A percentile compares a stretch with the other conserved stretches of the same genome.
phyloP scores from a whole-genome alignment of 2,329 filamentous ascomycete species.

The Neofusicoccum umdonicola region DNA sequence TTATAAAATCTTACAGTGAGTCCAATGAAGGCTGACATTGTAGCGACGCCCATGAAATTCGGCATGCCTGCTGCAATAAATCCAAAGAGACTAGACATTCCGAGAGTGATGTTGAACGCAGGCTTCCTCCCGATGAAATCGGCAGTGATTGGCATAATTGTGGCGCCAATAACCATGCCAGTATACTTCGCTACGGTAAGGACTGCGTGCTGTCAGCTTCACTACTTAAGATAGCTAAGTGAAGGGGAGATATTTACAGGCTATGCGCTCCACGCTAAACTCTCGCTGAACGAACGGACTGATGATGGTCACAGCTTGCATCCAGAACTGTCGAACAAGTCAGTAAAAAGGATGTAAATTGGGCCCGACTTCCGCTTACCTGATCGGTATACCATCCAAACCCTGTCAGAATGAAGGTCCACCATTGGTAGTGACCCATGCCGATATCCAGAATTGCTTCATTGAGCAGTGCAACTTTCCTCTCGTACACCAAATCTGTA shows the following conservation, averaged over 20 bases:
- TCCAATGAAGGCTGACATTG: neutral
- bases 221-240: no score
- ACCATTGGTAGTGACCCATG: conserved; percentile 19
- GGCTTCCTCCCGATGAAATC: neutral
- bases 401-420: conserved; percentile 12
- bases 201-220: neutral
- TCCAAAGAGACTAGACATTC: neutral
- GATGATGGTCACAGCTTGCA: neutral
- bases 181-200: neutral
- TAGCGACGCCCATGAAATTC: neutral
- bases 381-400: conserved; percentile 20
- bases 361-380: neutral
- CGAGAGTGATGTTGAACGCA: neutral
- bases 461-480: conserved; percentile 19
- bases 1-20: neutral
- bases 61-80: conserved; percentile 1
- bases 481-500: conserved; percentile 13
- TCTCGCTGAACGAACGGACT: neutral
- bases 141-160: neutral
- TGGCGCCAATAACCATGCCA: neutral
- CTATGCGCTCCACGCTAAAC: conserved; percentile 24
- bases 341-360: neutral
- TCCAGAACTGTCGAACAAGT: neutral
- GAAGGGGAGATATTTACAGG: conserved; percentile 31
- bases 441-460: conserved; percentile 18